Evolutionary conservation across 176 grass and related monocot genomes (phyloP).

Genomic region (Microstegium vimineum): DNA sequence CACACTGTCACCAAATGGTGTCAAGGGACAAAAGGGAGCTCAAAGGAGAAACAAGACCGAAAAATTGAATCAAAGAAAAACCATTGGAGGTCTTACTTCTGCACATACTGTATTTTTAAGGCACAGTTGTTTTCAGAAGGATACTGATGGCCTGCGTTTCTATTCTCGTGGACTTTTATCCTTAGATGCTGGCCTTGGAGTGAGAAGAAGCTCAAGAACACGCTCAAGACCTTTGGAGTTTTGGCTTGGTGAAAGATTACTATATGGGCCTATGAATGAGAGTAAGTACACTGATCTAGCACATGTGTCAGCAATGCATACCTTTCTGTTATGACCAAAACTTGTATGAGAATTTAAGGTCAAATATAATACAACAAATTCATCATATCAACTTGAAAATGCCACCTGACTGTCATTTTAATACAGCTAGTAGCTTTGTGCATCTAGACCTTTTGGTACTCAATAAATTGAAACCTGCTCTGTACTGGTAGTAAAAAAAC

Average conservation of each 20-base stretch:
- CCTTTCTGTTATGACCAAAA: neutral
- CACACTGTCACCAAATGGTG: constrained; percentile 23
- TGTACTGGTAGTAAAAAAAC: constrained; percentile 4
- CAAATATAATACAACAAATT: constrained; percentile 12
- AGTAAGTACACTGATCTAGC: constrained; percentile 56
- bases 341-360: constrained; percentile 14
- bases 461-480: neutral
- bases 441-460: neutral
- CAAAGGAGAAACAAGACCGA: constrained; percentile 39
- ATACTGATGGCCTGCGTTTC: constrained; percentile 20
- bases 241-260: constrained; percentile 76
- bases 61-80: constrained; percentile 44
- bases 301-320: neutral
- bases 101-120: neutral
- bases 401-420: neutral
- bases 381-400: neutral
- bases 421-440: constrained; percentile 7
- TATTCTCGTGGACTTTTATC: constrained; percentile 23
- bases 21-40: constrained; percentile 30
- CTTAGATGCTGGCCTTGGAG: constrained; percentile 59
- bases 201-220: constrained; percentile 79
- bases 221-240: constrained; percentile 54
- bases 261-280: constrained; percentile 67
- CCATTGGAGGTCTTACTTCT: constrained; percentile 56
- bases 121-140: neutral